A percentile compares a stretch with the other conserved stretches of the same genome.
These are phyloP conservation scores for Rugonectria rugulosa DNA, from an alignment of 2,329 filamentous ascomycete genomes.

Conservation along the genomic window DNA sequence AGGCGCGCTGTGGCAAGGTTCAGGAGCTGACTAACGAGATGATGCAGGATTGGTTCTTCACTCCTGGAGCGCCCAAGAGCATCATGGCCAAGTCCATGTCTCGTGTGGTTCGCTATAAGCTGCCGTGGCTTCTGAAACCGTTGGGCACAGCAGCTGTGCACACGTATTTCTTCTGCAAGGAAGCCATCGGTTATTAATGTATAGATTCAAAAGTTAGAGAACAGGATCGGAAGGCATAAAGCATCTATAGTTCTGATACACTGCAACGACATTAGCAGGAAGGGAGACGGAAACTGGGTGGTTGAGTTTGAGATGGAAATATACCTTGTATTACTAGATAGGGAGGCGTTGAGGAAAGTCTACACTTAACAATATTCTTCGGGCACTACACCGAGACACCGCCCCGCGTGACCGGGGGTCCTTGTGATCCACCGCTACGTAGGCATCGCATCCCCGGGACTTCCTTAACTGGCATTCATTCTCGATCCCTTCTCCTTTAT, in stretches of 20 bases:
- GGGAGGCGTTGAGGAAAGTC: background rate
- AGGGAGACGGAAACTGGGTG: background rate
- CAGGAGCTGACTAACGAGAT: constrained; percentile 54
- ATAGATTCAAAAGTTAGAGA: background rate
- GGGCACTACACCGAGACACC: constrained; percentile 18
- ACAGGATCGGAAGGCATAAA: background rate
- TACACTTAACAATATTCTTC: background rate
- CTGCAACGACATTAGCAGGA: background rate
- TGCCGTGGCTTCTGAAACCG: constrained; percentile 43
- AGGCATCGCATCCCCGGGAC: too few relatives aligned
- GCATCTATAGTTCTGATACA: background rate
- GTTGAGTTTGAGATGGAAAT: constrained; percentile 11
- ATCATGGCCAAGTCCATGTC: constrained; percentile 49
- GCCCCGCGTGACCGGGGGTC: constrained; percentile 33
- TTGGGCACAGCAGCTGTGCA: constrained; percentile 40
- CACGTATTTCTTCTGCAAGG: constrained; percentile 38
- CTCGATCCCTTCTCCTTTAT: constrained; percentile 3
- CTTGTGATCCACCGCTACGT: constrained; percentile 35
- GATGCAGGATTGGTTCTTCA: constrained; percentile 57
- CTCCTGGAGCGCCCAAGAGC: constrained; percentile 51
- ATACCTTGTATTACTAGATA: constrained; percentile 12
- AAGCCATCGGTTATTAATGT: background rate
- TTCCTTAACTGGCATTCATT: too few relatives aligned
- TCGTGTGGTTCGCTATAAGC: constrained; percentile 42
- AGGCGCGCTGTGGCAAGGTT: constrained; percentile 45